Conservation (phyloP, 2,329 filamentous ascomycete species). For the Pseudocercospora fijiensis region DNA sequence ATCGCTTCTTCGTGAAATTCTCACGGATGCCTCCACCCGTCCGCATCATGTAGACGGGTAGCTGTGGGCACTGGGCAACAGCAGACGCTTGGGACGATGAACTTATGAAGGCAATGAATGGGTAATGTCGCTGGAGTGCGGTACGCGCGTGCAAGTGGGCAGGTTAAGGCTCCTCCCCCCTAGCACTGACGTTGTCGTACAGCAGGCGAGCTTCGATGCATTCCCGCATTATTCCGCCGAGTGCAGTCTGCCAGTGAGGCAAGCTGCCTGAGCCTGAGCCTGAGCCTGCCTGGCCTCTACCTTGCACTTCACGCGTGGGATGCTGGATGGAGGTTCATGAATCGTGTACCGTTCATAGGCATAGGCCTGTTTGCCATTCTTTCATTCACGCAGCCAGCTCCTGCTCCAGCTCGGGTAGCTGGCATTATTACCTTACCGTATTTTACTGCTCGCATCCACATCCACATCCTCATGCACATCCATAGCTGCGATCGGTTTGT, state of each 20-base stretch:
- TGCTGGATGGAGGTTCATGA: not conserved
- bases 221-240: slow-evolving; percentile 8
- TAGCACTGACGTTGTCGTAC: slow-evolving; percentile 4
- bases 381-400: not conserved
- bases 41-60: not conserved
- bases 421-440: no score
- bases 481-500: not conserved
- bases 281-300: not conserved
- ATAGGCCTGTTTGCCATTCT: not conserved
- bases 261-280: not conserved
- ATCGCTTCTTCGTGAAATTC: not conserved
- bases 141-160: not conserved
- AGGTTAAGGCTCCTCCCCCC: slow-evolving; percentile 2
- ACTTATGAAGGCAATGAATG: no score
- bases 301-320: slow-evolving; percentile 6
- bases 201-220: slow-evolving; percentile 9
- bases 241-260: not conserved
- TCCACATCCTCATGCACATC: not conserved
- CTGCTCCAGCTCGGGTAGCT: not conserved
- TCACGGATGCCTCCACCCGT: not conserved
- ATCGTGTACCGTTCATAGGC: not conserved
- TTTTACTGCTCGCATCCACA: not conserved
- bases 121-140: slow-evolving; percentile 6
- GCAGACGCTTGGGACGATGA: not conserved
- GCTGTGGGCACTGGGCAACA: not conserved